A percentile compares a stretch with the other conserved stretches of the same genome.
Conservation (phyloP, 176 grass and related monocot genomes). For the Oryza longistaminata region DNA sequence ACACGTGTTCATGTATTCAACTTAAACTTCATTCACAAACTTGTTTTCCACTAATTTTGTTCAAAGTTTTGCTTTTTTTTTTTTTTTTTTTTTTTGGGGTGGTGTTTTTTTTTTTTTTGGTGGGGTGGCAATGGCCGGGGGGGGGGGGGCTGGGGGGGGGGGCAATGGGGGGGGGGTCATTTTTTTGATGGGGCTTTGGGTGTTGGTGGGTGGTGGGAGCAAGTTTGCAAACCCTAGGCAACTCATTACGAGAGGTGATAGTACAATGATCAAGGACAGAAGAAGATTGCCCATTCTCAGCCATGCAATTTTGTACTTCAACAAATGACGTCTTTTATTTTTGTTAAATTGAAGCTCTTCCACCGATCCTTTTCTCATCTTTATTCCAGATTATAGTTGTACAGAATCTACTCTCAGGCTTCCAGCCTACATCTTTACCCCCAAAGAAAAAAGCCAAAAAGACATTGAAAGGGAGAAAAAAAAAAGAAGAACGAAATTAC, state of each 20-base stretch:
- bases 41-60: neutral
- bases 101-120: too few relatives aligned
- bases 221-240: neutral
- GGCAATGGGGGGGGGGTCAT: too few relatives aligned
- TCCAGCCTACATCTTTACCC: slow-evolving; percentile 12
- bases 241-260: neutral
- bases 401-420: neutral
- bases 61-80: neutral
- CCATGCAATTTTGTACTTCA: neutral
- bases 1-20: neutral
- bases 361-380: neutral
- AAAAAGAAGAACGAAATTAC: neutral
- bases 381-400: neutral
- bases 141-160: too few relatives aligned
- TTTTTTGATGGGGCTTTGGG: too few relatives aligned
- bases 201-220: too few relatives aligned
- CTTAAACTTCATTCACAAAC: neutral
- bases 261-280: neutral
- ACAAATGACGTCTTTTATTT: neutral
- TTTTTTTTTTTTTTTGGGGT: too few relatives aligned
- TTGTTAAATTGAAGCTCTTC: neutral
- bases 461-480: neutral
- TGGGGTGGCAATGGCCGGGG: too few relatives aligned
- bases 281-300: neutral
- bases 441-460: neutral